Percentiles rank a stretch among this genome's conserved stretches.
Conservation (phyloP, 2,329 filamentous ascomycete species). For the Cladosporium austrohemisphaericum region DNA sequence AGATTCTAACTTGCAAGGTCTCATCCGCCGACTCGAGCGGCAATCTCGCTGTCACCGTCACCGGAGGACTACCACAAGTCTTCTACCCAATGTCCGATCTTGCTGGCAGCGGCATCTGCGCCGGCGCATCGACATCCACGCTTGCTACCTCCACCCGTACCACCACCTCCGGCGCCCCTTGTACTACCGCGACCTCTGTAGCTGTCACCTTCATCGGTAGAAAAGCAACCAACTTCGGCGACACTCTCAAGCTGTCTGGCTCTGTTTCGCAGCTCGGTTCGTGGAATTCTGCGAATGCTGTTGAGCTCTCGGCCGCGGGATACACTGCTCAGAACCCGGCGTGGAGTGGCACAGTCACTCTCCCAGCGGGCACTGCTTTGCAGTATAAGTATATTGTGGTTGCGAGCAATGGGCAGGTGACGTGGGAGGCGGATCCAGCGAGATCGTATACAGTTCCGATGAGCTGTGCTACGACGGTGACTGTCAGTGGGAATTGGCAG, state of each 20-base stretch:
- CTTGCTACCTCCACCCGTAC: constrained; percentile 6
- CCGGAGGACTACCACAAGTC: constrained; percentile 33
- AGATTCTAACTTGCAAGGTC: constrained; percentile 36
- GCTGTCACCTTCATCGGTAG: constrained; percentile 12
- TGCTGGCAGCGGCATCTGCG: constrained; percentile 4
- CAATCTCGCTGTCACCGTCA: constrained; percentile 34
- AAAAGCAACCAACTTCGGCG: constrained; percentile 39
- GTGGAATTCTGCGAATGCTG: constrained; percentile 55
- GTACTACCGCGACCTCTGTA: constrained; percentile 5
- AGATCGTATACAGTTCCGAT: constrained; percentile 38
- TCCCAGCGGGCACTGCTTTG: constrained; percentile 55
- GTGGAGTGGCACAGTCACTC: constrained; percentile 56
- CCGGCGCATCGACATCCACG: constrained; percentile 6
- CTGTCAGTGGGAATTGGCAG: constrained; percentile 2
- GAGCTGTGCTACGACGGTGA: constrained; percentile 10
- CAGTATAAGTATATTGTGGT: constrained; percentile 61
- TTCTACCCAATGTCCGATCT: constrained; percentile 30
- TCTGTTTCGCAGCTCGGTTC: constrained; percentile 55
- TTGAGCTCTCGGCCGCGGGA: constrained; percentile 55
- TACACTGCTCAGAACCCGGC: constrained; percentile 60
- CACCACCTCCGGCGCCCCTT: neutral
- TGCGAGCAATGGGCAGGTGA: constrained; percentile 50
- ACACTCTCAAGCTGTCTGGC: constrained; percentile 66
- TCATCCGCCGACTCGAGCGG: constrained; percentile 29
- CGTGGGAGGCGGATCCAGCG: constrained; percentile 61